Base-by-base conservation (phyloP, 202 grass and related monocot genomes). In the Carex sylvatica region DNA sequence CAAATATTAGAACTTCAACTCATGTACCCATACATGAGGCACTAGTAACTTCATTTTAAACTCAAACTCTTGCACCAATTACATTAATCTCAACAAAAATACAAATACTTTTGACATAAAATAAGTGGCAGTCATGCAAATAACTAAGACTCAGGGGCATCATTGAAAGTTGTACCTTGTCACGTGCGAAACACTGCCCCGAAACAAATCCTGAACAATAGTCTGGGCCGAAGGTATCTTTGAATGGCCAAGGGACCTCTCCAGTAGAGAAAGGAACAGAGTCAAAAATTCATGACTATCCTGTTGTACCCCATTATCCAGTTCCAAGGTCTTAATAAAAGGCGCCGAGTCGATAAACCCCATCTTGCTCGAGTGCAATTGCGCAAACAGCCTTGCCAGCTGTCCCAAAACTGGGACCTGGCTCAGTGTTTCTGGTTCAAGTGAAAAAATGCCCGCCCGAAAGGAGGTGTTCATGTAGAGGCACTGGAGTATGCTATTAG, bases 401-500 rank as follows among this genome's bases (percentile, higher is more conserved):
- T 99, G 96, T 74, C 94, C 91, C 42, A 99, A 61, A 74, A 99
- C 96, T 67, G 93, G 93, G 62, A 93, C 88, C 26, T 93, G 94
- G 83, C 84, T 86, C 60, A 99, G 47, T 40, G 92, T 42, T 4
- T 95, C 93, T 11, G 82, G 85, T 88, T 99, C 96, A 13, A 99
- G 78, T 67, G 91, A 92, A 85, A 99, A 93, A 72, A 99, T 99
- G 35, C 93, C 89, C 3, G 8, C 61, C 15, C 89, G 86, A 86
- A 99, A 99, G 31, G 93, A 92, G 2, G 79, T 93, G 30, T 96
- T 99, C 96, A 99, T 99, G 71, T 96, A 99, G 51, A 99, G 93
- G 83, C 96, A 99, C 84, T 99, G 93, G 59, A 99, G 89, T 80
- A 99, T 99, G 88, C 96, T 99, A 75, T 99, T 99, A 4, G 93